Conservation (phyloP, 2,329 filamentous ascomycete species). For the Sporothrix inflata region DNA sequence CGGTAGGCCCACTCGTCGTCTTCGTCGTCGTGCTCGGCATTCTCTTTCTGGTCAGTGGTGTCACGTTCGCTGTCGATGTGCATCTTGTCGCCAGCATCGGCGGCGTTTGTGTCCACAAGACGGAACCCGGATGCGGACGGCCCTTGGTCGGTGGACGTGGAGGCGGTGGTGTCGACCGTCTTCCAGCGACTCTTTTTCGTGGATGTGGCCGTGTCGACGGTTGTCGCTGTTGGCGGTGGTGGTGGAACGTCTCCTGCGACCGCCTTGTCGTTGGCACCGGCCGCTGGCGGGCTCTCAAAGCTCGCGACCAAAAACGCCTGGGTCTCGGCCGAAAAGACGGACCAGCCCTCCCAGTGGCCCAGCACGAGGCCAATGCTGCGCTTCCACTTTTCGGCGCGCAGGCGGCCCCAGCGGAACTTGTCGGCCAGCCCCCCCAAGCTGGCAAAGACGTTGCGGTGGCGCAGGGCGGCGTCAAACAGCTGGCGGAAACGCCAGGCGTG, state of each 20-base stretch:
- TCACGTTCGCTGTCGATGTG: neutral
- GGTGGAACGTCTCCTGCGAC: neutral
- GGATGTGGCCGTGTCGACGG: conserved; percentile 37
- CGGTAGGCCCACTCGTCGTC: conserved; percentile 34
- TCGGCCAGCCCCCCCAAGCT: conserved; percentile 74
- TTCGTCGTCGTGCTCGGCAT: conserved; percentile 29
- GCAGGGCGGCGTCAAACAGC: conserved; percentile 75
- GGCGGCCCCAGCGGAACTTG: conserved; percentile 74
- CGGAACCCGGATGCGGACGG: conserved; percentile 35
- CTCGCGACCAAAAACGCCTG: conserved; percentile 71
- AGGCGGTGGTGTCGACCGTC: conserved; percentile 48
- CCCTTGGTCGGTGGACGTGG: conserved; percentile 37
- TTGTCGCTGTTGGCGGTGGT: neutral
- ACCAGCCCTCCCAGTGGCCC: conserved; percentile 72
- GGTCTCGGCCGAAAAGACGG: conserved; percentile 72
- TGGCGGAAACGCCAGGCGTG: conserved; percentile 87
- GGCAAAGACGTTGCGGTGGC: conserved; percentile 71
- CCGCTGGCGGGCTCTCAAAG: conserved; percentile 69
- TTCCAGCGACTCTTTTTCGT: conserved; percentile 55
- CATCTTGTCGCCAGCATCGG: neutral
- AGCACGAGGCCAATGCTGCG: conserved; percentile 72
- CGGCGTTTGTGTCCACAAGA: neutral
- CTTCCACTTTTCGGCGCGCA: conserved; percentile 84
- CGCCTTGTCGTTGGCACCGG: conserved; percentile 41
- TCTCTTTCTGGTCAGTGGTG: neutral